Evolutionary conservation across 352 stramenopile genomes (phyloP).

Genomic region (Achlya hypogyna): DNA sequence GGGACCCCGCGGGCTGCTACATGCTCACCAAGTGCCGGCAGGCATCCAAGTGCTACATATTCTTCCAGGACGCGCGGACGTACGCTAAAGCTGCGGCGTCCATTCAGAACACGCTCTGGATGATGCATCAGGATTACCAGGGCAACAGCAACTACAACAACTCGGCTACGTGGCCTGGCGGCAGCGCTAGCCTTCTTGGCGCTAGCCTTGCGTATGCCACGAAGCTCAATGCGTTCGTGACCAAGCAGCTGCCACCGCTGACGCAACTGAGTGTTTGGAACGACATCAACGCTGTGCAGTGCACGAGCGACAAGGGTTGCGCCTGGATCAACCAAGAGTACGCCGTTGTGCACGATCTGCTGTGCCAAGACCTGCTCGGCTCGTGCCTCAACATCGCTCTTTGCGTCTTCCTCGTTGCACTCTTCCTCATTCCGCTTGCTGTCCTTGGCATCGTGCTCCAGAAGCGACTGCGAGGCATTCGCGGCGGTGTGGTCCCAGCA

Average conservation of each 20-base stretch:
- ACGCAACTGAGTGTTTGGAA: conserved; percentile 31
- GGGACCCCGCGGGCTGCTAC: conserved; percentile 43
- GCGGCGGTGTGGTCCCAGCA: conserved; percentile 31
- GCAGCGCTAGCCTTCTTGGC: neutral
- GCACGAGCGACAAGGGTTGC: conserved; percentile 44
- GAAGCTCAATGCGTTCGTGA: conserved; percentile 41
- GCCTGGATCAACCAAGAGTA: conserved; percentile 76
- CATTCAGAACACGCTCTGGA: conserved; percentile 43
- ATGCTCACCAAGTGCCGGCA: conserved; percentile 44
- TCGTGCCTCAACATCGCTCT: conserved; percentile 74
- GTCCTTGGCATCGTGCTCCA: conserved; percentile 61
- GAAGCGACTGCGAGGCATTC: conserved; percentile 69
- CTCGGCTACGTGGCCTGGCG: conserved; percentile 24
- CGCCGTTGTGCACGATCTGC: conserved; percentile 58
- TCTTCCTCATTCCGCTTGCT: conserved; percentile 71
- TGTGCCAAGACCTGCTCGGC: conserved; percentile 67
- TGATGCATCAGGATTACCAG: conserved; percentile 66
- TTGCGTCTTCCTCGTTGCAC: conserved; percentile 60
- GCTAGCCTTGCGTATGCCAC: neutral
- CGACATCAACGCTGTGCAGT: conserved; percentile 36
- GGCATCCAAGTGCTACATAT: conserved; percentile 28
- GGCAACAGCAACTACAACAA: conserved; percentile 56
- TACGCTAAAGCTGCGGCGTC: conserved; percentile 55
- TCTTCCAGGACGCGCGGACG: conserved; percentile 46
- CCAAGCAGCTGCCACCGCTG: conserved; percentile 45